Evolutionary conservation across 257 asterid genomes (phyloP).

Genomic region (Scutellaria minor): DNA sequence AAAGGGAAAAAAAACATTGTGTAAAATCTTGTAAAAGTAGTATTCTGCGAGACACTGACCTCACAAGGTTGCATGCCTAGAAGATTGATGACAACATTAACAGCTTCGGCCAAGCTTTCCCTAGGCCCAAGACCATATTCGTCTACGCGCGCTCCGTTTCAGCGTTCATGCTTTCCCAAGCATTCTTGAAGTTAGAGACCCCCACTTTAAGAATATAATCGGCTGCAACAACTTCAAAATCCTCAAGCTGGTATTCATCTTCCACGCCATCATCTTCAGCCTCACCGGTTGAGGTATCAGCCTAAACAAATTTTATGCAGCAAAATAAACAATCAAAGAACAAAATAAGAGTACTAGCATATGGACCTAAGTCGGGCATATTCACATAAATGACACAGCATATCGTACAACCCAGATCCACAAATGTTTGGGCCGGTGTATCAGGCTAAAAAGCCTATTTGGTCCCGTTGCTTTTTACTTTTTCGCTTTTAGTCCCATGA

Average conservation of each 20-base stretch:
- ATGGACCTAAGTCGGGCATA: slow-evolving; percentile 5
- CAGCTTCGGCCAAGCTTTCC: slow-evolving; percentile 90
- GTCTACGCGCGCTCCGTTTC: slow-evolving; percentile 74
- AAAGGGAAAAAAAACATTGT: neutral
- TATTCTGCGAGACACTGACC: slow-evolving; percentile 53
- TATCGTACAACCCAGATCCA: neutral
- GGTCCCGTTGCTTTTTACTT: no score
- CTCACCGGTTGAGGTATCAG: slow-evolving; percentile 95
- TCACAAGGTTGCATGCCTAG: slow-evolving; percentile 99
- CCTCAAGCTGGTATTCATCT: slow-evolving; percentile 98
- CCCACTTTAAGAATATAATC: slow-evolving; percentile 92
- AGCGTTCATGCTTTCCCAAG: slow-evolving; percentile 93
- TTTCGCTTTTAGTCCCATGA: no score
- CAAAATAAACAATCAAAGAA: neutral
- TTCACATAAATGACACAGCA: slow-evolving; percentile 2
- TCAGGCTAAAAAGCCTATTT: no score
- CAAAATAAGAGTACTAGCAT: slow-evolving; percentile 20
- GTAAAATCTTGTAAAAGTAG: neutral
- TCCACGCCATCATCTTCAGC: slow-evolving; percentile 98
- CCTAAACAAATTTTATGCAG: slow-evolving; percentile 48
- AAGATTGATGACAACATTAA: slow-evolving; percentile 81
- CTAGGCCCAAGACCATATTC: slow-evolving; percentile 98
- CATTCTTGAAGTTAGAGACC: slow-evolving; percentile 92
- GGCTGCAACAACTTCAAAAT: slow-evolving; percentile 88
- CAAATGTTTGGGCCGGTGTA: no score